Percentiles rank a stretch among this genome's conserved stretches.
Evolutionary conservation across 305 asterid genomes (phyloP).

Genomic region (Solanum hybrid): DNA sequence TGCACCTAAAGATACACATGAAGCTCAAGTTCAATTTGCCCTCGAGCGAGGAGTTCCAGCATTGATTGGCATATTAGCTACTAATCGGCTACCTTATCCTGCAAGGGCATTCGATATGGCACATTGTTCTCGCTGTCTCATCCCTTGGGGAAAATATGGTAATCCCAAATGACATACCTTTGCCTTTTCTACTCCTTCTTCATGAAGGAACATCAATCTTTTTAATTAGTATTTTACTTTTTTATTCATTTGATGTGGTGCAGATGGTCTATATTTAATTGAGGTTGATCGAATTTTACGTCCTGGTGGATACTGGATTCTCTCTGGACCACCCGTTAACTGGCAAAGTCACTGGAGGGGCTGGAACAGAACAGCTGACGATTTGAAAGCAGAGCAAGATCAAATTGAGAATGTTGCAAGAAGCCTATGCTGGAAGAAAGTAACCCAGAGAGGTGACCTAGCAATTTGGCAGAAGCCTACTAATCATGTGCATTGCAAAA

Average conservation of each 20-base stretch:
- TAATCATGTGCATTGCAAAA: conserved; percentile 67
- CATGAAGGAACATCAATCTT: not conserved
- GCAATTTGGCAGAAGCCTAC: conserved; percentile 82
- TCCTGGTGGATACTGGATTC: conserved; percentile 94
- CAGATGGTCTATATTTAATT: conserved; percentile 82
- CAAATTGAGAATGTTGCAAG: conserved; percentile 61
- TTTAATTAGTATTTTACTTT: not conserved
- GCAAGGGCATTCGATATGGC: conserved; percentile 90
- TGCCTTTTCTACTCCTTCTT: not conserved
- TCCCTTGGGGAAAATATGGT: conserved; percentile 85
- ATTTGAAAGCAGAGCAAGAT: conserved; percentile 52
- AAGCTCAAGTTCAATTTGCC: conserved; percentile 88
- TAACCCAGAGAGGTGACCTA: conserved; percentile 63
- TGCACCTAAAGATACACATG: conserved; percentile 91
- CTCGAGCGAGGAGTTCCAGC: conserved; percentile 97
- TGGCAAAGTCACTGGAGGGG: conserved; percentile 83
- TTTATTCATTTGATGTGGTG: conserved; percentile 6
- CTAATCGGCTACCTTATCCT: conserved; percentile 75
- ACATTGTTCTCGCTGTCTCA: conserved; percentile 91
- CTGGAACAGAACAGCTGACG: conserved; percentile 60
- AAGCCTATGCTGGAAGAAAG: conserved; percentile 87
- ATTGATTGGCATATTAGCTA: conserved; percentile 69
- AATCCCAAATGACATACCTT: conserved; percentile 1
- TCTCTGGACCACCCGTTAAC: conserved; percentile 91
- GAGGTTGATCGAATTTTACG: conserved; percentile 86